Conservation (phyloP, 495 filamentous ascomycete genomes). For the Penicillium tannophilum region DNA sequence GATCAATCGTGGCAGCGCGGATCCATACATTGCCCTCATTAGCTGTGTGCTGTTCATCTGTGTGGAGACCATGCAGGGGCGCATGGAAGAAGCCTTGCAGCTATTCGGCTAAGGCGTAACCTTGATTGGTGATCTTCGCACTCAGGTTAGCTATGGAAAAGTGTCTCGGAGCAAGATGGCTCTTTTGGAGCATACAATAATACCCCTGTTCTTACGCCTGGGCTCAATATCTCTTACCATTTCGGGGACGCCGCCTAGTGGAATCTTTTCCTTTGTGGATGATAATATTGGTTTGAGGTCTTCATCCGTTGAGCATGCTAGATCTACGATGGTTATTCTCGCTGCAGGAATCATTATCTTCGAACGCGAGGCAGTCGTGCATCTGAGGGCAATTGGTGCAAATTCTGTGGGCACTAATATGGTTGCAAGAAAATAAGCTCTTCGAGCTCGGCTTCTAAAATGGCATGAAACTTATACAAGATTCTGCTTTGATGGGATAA, state of each 20-base stretch:
- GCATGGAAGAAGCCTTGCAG: conserved; percentile 29
- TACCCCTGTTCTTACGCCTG: conserved; percentile 30
- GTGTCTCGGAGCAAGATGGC: conserved; percentile 15
- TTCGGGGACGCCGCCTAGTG: conserved; percentile 19
- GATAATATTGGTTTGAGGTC: conserved; percentile 1
- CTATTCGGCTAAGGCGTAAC: conserved; percentile 28
- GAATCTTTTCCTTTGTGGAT: conserved; percentile 14
- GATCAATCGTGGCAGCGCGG: conserved; percentile 28
- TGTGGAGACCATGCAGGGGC: conserved; percentile 55
- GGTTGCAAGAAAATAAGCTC: conserved; percentile 9
- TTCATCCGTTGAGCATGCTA: conserved; percentile 20
- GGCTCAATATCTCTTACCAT: conserved; percentile 24
- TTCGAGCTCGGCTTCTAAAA: conserved; percentile 9
- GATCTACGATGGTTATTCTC: conserved; percentile 17
- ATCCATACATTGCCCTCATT: conserved; percentile 46
- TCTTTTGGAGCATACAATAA: conserved; percentile 28
- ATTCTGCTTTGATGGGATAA: background rate
- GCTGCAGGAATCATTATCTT: conserved; percentile 25
- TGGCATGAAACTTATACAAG: conserved; percentile 17
- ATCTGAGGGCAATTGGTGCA: conserved; percentile 2
- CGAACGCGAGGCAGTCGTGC: conserved; percentile 16
- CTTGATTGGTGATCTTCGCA: conserved; percentile 27
- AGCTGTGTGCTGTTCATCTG: conserved; percentile 57
- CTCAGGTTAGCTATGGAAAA: conserved; percentile 6
- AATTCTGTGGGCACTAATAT: conserved; percentile 4